Evolutionary conservation across 176 grass and related monocot species (phyloP).

Genomic region (Triticum turgidum): DNA sequence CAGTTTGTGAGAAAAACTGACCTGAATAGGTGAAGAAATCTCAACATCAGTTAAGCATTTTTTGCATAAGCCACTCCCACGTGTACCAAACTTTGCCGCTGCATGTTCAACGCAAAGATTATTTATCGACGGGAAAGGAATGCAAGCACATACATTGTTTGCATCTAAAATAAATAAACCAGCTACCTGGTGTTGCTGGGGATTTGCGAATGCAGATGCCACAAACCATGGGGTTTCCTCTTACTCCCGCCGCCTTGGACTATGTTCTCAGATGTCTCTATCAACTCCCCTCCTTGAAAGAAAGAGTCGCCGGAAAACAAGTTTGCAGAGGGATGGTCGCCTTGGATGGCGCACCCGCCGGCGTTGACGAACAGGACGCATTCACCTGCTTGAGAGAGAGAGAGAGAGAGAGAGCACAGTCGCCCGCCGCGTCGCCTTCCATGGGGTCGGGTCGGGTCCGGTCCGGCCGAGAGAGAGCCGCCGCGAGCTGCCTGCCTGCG

Average conservation of each 20-base stretch:
- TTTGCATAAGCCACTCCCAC: slow-evolving; percentile 56
- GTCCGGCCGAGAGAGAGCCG: too few relatives aligned
- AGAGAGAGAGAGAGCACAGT: too few relatives aligned
- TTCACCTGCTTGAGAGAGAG: slow-evolving; percentile 41
- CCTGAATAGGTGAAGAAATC: slow-evolving; percentile 58
- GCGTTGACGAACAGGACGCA: slow-evolving; percentile 66
- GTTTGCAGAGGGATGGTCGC: slow-evolving; percentile 16
- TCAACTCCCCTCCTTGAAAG: slow-evolving; percentile 46
- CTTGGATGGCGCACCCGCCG: slow-evolving; percentile 48
- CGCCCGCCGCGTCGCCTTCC: slow-evolving; percentile 21
- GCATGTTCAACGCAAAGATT: slow-evolving; percentile 24
- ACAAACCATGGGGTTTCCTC: slow-evolving; percentile 74
- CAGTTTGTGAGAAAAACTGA: slow-evolving; percentile 33
- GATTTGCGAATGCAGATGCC: slow-evolving; percentile 78
- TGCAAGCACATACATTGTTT: neutral
- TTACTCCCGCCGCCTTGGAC: slow-evolving; percentile 62
- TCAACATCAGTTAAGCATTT: slow-evolving; percentile 69
- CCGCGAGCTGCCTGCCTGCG: neutral
- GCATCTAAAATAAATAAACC: slow-evolving; percentile 18
- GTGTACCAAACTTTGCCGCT: slow-evolving; percentile 27
- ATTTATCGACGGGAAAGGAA: neutral
- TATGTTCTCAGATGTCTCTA: slow-evolving; percentile 68
- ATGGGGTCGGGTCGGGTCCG: slow-evolving; percentile 16
- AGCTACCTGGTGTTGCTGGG: slow-evolving; percentile 50
- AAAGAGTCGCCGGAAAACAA: too few relatives aligned